These are phyloP conservation scores for Mycosarcoma maydis DNA, from an alignment of 1,284 basidiomycete species.

Conservation along the genomic window DNA sequence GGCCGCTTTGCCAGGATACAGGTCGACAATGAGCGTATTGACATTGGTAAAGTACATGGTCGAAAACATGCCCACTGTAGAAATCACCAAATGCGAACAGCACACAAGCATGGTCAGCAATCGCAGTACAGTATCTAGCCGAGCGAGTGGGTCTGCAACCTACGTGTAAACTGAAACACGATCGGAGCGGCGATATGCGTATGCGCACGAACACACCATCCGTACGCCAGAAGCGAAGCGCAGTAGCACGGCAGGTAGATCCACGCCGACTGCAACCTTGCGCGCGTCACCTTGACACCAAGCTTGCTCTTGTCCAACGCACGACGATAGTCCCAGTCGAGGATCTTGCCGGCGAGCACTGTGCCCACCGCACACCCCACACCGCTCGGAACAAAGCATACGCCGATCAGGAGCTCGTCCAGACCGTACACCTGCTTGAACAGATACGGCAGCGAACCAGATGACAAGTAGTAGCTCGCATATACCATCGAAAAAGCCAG, in stretches of 20 bases:
- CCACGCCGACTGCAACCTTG: conserved; percentile 1
- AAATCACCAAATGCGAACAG: not conserved
- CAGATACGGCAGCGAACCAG: conserved; percentile 2
- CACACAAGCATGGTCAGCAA: not conserved
- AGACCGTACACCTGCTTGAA: conserved; percentile 2
- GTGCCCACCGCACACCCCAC: conserved; percentile 5
- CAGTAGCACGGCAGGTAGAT: conserved; percentile 3
- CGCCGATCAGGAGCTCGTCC: conserved; percentile 1
- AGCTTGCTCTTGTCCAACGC: not conserved
- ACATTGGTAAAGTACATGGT: conserved; percentile 6
- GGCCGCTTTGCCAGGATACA: conserved; percentile 7
- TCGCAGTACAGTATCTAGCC: too few relatives aligned
- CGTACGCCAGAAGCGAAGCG: not conserved
- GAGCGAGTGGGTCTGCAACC: not conserved
- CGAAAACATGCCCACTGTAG: conserved; percentile 6
- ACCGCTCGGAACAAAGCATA: conserved; percentile 3
- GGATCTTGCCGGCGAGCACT: conserved; percentile 12
- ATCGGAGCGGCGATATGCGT: conserved; percentile 1
- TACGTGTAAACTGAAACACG: not conserved
- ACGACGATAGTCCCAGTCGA: conserved; percentile 26
- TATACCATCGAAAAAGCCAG: conserved; percentile 5
- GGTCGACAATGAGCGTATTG: conserved; percentile 6
- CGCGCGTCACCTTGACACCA: not conserved
- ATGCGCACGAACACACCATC: conserved; percentile 1
- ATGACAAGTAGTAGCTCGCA: conserved; percentile 1